Base-by-base conservation (phyloP, 257 asterid species). In the Solanum peruvianum region DNA sequence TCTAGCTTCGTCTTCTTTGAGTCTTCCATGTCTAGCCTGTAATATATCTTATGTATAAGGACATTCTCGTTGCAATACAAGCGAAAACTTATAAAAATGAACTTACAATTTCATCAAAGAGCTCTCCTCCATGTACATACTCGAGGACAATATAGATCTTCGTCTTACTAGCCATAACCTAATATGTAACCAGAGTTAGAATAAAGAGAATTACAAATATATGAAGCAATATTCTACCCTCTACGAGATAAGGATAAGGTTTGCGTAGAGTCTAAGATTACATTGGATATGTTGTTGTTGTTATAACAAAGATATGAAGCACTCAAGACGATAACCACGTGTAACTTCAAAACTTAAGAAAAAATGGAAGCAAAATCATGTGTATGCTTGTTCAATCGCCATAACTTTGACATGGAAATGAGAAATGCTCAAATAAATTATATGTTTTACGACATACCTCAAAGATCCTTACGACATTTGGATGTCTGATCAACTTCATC, bases 401-500 rank as follows among this genome's bases (percentile, higher is more conserved):
- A 33, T 33, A 71, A 71, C 27, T 18, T 18, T 20, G 78, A 5
- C 78, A 71, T 33, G 7, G 78, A 14, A 11, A 71, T 23, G 82
- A 39, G 10, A 75, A 4, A 75, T 75, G 41, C 20, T 11, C 52
- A 73, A 11, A 23, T 23, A 47, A 75, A 41, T 41, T 75, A 4
- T 75, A 23, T 39, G 58, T 76, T 76, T 41, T 42, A 21, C 58
- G 29, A 60, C 45, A 41, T 88, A 95, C 98, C 98, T 95, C 98
- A 78, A 89, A 89, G 76, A 95, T 90, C 84, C 91, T 92, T 9
- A 95, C 88, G 91, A 95, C 97, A 90, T 94, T 94, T 5, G 98
- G 98, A 89, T 95, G 98, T 87, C 91, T 94, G 91, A 95, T 93
- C 94, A 95, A 87, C 94, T 95, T 95, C 98, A 93, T 95, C 56